Conservation (phyloP, 345 rosid species). For the Crucihimalaya himalaica region DNA sequence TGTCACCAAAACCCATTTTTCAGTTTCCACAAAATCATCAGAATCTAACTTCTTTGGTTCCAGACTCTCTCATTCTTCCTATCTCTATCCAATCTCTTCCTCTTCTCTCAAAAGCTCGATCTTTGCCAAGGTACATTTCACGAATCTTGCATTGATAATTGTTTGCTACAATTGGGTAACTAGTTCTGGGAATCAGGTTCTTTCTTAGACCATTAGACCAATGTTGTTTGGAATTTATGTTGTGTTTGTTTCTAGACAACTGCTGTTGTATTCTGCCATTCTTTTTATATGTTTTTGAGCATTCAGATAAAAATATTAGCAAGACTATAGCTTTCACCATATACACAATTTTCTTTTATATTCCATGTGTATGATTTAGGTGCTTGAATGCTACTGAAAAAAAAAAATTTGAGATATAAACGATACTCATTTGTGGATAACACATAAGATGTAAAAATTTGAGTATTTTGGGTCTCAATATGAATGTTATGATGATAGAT, state of each 20-base stretch:
- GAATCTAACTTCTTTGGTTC: slow-evolving; percentile 72
- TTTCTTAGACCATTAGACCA: slow-evolving; percentile 10
- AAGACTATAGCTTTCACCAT: neutral
- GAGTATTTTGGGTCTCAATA: neutral
- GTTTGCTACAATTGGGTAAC: neutral
- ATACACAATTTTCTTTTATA: neutral
- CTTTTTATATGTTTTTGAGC: neutral
- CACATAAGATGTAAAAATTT: neutral
- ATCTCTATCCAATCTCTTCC: slow-evolving; percentile 43
- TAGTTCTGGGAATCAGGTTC: neutral
- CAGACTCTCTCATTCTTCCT: slow-evolving; percentile 50
- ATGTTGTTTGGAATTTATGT: neutral
- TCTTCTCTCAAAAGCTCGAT: slow-evolving; percentile 46
- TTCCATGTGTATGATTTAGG: neutral
- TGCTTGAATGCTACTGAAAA: neutral
- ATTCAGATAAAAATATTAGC: neutral
- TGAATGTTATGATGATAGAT: neutral
- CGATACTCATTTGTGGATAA: neutral
- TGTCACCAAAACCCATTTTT: slow-evolving; percentile 13
- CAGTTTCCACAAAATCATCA: slow-evolving; percentile 46
- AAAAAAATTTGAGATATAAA: too few species aligned
- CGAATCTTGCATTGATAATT: neutral
- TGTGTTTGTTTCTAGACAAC: neutral
- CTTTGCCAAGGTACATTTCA: slow-evolving; percentile 84
- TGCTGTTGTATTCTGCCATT: neutral